Conservation (phyloP, 176 grass and related monocot genomes). For the Musa beccarii region DNA sequence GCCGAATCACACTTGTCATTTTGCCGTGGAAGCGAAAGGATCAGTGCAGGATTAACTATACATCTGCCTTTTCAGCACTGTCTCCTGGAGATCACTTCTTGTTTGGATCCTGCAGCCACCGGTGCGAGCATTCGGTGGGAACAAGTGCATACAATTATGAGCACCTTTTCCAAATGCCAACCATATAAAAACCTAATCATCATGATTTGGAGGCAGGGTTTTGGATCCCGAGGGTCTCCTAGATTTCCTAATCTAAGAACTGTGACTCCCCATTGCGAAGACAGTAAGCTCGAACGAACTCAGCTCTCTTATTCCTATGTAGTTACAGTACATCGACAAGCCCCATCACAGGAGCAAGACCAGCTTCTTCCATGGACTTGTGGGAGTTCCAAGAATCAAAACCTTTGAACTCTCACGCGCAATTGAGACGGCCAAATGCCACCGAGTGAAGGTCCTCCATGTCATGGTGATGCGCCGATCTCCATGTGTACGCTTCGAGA, state of each 20-base stretch:
- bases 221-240: not conserved
- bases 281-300: not conserved
- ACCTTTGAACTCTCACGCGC: conserved; percentile 32
- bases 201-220: not conserved
- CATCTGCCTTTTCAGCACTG: too few species aligned
- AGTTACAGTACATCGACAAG: not conserved
- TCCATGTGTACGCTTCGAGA: conserved; percentile 33
- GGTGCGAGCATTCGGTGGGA: too few species aligned
- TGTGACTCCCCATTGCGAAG: not conserved
- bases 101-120: too few species aligned
- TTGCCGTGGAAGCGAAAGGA: too few species aligned
- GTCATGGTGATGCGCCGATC: conserved; percentile 49
- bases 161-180: not conserved
- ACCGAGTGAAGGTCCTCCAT: conserved; percentile 70
- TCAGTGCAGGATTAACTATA: too few species aligned
- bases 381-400: not conserved
- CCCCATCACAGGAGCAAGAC: not conserved
- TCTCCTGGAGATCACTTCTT: too few species aligned
- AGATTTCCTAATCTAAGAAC: not conserved
- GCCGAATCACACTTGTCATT: too few species aligned
- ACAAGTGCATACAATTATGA: not conserved
- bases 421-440: conserved; percentile 56
- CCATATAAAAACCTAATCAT: not conserved
- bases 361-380: not conserved
- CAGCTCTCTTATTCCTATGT: not conserved